Conservation (phyloP, 73 alveolate genomes). For the Loxodes magnus region DNA sequence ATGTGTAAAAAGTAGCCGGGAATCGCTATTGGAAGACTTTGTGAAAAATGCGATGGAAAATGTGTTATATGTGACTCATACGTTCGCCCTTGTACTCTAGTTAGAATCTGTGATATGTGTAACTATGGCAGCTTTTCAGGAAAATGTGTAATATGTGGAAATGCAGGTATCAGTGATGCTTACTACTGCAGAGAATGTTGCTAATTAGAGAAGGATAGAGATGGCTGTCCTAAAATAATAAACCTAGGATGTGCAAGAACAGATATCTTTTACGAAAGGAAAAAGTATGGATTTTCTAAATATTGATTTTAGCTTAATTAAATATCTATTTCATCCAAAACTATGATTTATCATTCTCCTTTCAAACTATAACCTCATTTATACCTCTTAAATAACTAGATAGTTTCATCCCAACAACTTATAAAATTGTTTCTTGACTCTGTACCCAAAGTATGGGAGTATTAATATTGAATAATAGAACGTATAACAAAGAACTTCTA, state of each 20-base stretch:
- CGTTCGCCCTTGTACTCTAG: slow-evolving; percentile 85
- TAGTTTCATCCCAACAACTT: too few species aligned
- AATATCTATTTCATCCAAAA: too few species aligned
- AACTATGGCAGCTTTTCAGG: slow-evolving; percentile 80
- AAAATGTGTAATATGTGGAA: slow-evolving; percentile 95
- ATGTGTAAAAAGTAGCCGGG: slow-evolving; percentile 99
- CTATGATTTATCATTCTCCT: too few species aligned
- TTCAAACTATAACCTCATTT: too few species aligned
- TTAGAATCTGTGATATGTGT: slow-evolving; percentile 24
- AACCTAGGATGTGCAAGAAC: slow-evolving; percentile 97
- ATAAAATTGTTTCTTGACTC: too few species aligned
- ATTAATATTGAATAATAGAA: too few species aligned
- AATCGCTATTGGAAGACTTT: slow-evolving; percentile 89
- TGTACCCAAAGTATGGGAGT: too few species aligned
- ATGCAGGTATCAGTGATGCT: slow-evolving; percentile 97
- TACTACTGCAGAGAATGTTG: slow-evolving; percentile 95
- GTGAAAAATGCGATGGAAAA: slow-evolving; percentile 97
- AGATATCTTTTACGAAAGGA: slow-evolving; percentile 95
- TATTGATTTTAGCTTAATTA: too few species aligned
- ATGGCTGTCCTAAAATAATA: slow-evolving; percentile 98
- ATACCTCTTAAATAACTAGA: too few species aligned
- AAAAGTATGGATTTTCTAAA: slow-evolving; percentile 92
- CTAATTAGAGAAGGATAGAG: slow-evolving; percentile 86
- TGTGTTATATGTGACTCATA: slow-evolving; percentile 98
- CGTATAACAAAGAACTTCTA: too few species aligned